Evolutionary conservation across 805 yeast species (phyloP), one percentile per base, ranked within the genome.

Genomic region (Saccharomycopsis sp.): DNA sequence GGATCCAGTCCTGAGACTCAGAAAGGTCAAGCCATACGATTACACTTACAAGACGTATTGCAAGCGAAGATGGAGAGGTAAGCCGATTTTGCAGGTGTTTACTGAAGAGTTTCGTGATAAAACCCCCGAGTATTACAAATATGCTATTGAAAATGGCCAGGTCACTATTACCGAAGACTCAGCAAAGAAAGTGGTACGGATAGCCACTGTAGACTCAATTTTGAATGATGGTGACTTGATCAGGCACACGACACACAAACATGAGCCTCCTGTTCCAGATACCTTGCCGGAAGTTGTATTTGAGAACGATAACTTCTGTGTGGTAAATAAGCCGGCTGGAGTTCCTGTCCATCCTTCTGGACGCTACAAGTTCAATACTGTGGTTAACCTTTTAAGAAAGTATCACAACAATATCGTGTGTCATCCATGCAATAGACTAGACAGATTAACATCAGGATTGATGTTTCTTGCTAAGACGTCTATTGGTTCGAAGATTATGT

Each of bases 291-390:
- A 79, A 56, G 81, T 89, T 22, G 86, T 92, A 0, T 79, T 77
- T 68, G 88, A 90, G 66, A 85, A 89, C 68, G 90, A 86, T 5
- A 81, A 87, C 55, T 69, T 91, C 25, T 75, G 93, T 2, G 96
- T 88, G 2, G 85, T 94, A 20, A 96, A 93, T 69, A 94, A 94
- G 64, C 99, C 99, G 0, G 80, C 93, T 3, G 97, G 99, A 0
- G 79, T 94, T 1, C 98, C 99, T 0, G 97, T 89, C 0, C 99
- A 94, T 70, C 98, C 99, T 2, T 86, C 97, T 0, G 99, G 98
- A 0, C 72, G 93, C 63, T 84, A 85, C 76, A 68, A 94, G 68
- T 82, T 24, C 54, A 82, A 85, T 69, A 82, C 96, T 0, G 81
- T 89, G 25, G 89, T 96, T 7, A 85, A 84, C 68, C 81, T 90